Conservation (phyloP, 1,139 yeast species). For the Blastobotrys ciferrii region DNA sequence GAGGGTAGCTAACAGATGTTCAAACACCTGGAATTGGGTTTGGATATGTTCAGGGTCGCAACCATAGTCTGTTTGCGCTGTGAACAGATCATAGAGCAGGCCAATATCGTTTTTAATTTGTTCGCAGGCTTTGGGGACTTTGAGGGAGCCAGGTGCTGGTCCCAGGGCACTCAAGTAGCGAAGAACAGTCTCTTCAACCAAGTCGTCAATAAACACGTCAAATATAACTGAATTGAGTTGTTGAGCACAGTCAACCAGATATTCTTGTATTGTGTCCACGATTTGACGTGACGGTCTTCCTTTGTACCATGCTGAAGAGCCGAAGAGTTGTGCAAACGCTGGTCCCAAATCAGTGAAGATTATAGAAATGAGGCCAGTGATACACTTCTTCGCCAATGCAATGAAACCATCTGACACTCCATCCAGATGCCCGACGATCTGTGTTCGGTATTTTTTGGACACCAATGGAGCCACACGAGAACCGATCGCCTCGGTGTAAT, state of each 20-base stretch:
- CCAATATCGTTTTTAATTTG: conserved; percentile 65
- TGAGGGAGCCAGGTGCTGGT: conserved; percentile 40
- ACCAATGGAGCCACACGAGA: conserved; percentile 65
- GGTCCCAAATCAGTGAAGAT: conserved; percentile 66
- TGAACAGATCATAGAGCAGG: conserved; percentile 59
- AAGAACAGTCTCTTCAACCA: conserved; percentile 49
- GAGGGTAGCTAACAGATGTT: conserved; percentile 66
- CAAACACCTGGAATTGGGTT: conserved; percentile 62
- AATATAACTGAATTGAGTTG: conserved; percentile 50
- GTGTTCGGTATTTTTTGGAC: conserved; percentile 57
- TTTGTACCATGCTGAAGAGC: conserved; percentile 40
- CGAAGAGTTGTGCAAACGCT: conserved; percentile 49
- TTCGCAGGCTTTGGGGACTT: conserved; percentile 56
- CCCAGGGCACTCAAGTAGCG: conserved; percentile 49
- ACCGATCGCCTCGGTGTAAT: conserved; percentile 71
- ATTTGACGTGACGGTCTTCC: conserved; percentile 55
- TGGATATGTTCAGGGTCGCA: conserved; percentile 34
- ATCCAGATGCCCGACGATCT: conserved; percentile 57
- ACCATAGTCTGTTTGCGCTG: conserved; percentile 45
- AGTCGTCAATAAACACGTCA: conserved; percentile 51
- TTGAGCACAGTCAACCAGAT: conserved; percentile 58
- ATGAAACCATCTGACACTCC: conserved; percentile 73
- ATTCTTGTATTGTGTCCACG: conserved; percentile 72
- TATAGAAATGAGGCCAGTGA: conserved; percentile 60
- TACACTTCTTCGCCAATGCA: conserved; percentile 67